Base-by-base conservation (phyloP, 106 monocot species). In the Narthecium ossifragum region DNA sequence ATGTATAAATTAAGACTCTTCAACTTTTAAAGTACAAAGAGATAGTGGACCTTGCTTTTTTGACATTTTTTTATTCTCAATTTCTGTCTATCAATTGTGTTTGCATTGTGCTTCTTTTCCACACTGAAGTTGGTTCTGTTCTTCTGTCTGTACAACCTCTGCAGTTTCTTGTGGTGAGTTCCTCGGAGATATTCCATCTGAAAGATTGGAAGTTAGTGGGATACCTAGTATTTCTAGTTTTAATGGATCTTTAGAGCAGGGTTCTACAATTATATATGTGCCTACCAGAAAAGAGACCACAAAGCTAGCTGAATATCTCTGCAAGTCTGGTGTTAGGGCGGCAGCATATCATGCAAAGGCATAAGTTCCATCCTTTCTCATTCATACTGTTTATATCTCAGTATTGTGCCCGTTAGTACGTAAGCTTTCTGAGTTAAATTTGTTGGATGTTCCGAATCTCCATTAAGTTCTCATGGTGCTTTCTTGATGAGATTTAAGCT, bases 311-410 rank as follows among this genome's bases (percentile, higher is more conserved):
- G 46, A 61, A 22, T 84, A 60, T 59, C 70, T 96, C 17, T 78
- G 78, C 63, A 83, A 40, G 53, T 76, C 67, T 76, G 96, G 96
- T 69, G 75, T 96, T 29, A 90, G 31, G 60, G 90, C 90, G 70
- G 86, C 83, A 73, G 84, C 90, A 56, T 96, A 96, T 81, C 74
- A 96, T 79, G 96, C 96, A 53, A 83, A 83, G 86, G 96, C 90
- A 37, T 62, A 34, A 26, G 39, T 51, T 34, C 49, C 2, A 22
- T n/a, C n/a, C n/a, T n/a, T n/a, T n/a, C n/a, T n/a, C n/a, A n/a
- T n/a, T n/a, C n/a, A n/a, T n/a, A n/a, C n/a, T n/a, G n/a, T n/a
- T n/a, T n/a, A n/a, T n/a, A n/a, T n/a, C n/a, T n/a, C n/a, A n/a
- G n/a, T n/a, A n/a, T n/a, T n/a, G n/a, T n/a, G n/a, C n/a, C n/a